Conservation (phyloP, 805 yeast genomes). For the Starmera quercuum region DNA sequence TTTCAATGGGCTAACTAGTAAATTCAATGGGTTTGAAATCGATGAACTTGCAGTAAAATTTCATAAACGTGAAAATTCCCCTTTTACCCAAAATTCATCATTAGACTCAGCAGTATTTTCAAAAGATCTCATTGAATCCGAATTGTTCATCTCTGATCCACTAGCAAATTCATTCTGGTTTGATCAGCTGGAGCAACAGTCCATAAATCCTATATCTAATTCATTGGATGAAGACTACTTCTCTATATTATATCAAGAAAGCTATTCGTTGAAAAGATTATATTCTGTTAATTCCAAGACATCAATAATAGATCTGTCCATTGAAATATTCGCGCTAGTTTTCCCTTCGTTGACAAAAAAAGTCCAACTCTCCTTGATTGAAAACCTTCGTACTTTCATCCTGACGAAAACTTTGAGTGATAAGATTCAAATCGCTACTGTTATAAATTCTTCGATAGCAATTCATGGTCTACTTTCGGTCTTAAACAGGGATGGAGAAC, state of each 20-base stretch:
- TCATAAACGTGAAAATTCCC: conserved; percentile 2
- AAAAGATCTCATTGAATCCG: conserved; percentile 23
- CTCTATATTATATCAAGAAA: conserved; percentile 14
- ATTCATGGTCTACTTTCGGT: conserved; percentile 41
- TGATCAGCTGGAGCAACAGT: conserved; percentile 24
- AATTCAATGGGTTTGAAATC: conserved; percentile 26
- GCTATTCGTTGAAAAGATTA: conserved; percentile 25
- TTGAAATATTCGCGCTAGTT: conserved; percentile 63
- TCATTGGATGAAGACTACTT: conserved; percentile 36
- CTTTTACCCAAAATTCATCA: conserved; percentile 6
- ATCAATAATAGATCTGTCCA: conserved; percentile 64
- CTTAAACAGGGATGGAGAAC: conserved; percentile 11
- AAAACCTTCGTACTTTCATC: conserved; percentile 57
- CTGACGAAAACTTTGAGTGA: conserved; percentile 30
- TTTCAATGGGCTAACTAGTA: conserved; percentile 49
- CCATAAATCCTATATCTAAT: conserved; percentile 30
- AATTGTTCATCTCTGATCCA: conserved; percentile 22
- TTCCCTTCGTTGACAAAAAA: conserved; percentile 68
- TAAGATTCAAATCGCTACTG: conserved; percentile 38
- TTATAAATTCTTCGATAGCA: conserved; percentile 57
- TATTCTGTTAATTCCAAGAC: conserved; percentile 39
- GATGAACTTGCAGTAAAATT: conserved; percentile 29
- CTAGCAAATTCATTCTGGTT: conserved; percentile 25
- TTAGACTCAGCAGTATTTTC: conserved; percentile 13
- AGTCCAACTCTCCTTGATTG: conserved; percentile 83